These are phyloP conservation scores for Puya raimondii DNA, from an alignment of 176 grass and related monocot species.

Conservation along the genomic window DNA sequence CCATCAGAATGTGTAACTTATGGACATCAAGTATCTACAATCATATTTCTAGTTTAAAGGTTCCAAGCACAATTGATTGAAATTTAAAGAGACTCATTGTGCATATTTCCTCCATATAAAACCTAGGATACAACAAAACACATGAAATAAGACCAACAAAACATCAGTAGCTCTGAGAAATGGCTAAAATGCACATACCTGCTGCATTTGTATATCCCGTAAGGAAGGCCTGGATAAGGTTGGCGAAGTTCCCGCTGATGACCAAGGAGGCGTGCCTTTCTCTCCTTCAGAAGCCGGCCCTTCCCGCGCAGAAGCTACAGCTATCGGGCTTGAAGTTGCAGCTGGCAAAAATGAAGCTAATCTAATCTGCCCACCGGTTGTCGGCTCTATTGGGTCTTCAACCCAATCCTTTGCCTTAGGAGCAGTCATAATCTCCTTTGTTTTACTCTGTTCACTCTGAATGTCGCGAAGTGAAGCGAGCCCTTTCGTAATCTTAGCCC, in stretches of 20 bases:
- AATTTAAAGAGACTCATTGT: too few species aligned
- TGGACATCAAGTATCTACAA: too few species aligned
- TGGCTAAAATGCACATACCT: conserved; percentile 30
- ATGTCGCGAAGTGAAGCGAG: conserved; percentile 79
- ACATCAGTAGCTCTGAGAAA: too few species aligned
- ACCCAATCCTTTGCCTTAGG: conserved; percentile 29
- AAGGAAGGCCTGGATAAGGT: conserved; percentile 58
- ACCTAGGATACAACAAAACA: too few species aligned
- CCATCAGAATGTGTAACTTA: too few species aligned
- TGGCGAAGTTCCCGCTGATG: conserved; percentile 61
- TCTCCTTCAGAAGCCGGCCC: conserved; percentile 53
- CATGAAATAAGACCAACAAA: too few species aligned
- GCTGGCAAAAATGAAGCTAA: conserved; percentile 69
- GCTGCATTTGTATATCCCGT: conserved; percentile 95
- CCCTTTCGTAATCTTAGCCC: conserved; percentile 57
- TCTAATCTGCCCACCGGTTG: conserved; percentile 28
- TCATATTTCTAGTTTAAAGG: too few species aligned
- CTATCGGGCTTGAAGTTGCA: conserved; percentile 44
- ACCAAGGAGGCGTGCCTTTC: conserved; percentile 75
- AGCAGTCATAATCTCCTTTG: conserved; percentile 17
- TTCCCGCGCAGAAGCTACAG: conserved; percentile 28
- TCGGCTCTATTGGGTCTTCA: conserved; percentile 36
- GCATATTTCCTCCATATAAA: too few species aligned
- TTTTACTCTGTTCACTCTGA: conserved; percentile 84
- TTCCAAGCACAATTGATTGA: too few species aligned